Base-by-base conservation (phyloP, 2,329 filamentous ascomycete genomes). In the Diplodia sapinea region DNA sequence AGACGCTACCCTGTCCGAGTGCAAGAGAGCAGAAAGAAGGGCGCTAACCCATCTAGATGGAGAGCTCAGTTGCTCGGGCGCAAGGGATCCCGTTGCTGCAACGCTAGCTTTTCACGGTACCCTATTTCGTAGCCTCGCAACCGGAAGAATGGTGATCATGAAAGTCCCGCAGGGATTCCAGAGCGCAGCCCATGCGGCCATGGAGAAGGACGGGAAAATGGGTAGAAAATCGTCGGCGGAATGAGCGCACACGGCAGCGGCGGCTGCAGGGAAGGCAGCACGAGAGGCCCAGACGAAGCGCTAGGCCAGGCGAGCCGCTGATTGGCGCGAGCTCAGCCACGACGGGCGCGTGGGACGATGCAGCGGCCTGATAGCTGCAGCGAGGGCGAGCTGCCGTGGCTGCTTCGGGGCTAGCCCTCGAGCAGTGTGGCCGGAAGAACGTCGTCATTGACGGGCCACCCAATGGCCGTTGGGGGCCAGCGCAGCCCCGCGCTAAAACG, bases 401-500 rank as follows among this genome's bases (percentile, higher is more conserved):
- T 33, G 38, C 26, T 31, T 61, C 20, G 40, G 57, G 57, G 8
- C 43, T 62, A 62, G 57, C 56, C 56, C 11, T 4, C 4, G 13
- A 23, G 31, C 31, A 11, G 50, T 13, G 9, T 62, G 57, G 57
- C 57, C 29, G 57, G 11, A 17, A 50, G 33, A 36, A 33, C 40
- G 57, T 33, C 31, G 31, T 33, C 31, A 33, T 9, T 9, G 31
- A 9, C 4, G 12, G 55, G 55, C 55, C 36, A 47, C 55, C 57
- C 57, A 62, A 62, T 62, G 29, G 11, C 15, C 7, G 11, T 7
- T 7, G 29, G 6, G 7, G 6, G 7, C 15, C 38, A 49, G 26
- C 12, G 33, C 40, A 61, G 56, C 56, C 56, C 56, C 56, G 56
- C 56, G 56, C 56, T 61, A 61, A 12, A 49, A 65, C 62, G 62